phyloP scores from a whole-genome alignment of 2,329 filamentous ascomycete species.

The Pseudogymnoascus sp. region DNA sequence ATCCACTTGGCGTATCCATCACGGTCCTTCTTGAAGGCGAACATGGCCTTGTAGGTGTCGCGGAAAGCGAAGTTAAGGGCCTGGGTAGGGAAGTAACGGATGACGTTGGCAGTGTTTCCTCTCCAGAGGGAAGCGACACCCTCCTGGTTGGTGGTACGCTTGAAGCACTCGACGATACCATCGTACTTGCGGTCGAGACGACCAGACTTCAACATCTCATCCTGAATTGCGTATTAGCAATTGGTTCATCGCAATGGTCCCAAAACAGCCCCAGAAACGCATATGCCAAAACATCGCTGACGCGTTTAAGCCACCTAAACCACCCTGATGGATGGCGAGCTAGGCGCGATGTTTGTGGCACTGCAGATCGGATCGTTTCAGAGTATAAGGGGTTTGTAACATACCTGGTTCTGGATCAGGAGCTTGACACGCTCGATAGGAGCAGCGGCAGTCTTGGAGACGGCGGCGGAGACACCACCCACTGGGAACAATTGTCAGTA shows the following conservation, averaged over 20 bases:
- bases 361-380: constrained; percentile 3
- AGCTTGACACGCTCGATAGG: constrained; percentile 99
- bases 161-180: constrained; percentile 94
- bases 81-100: constrained; percentile 99
- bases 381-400: constrained; percentile 32
- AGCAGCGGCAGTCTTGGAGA: constrained; percentile 99
- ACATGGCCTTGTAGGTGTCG: constrained; percentile 99
- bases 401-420: constrained; percentile 99
- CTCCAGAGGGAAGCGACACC: constrained; percentile 95
- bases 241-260: neutral
- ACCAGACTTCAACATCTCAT: constrained; percentile 99
- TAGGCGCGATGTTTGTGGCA: neutral
- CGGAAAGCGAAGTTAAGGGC: constrained; percentile 99
- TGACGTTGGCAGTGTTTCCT: constrained; percentile 99
- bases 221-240: constrained; percentile 45
- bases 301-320: neutral
- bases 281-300: neutral
- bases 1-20: constrained; percentile 99
- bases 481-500: constrained; percentile 49
- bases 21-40: constrained; percentile 99
- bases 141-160: constrained; percentile 80
- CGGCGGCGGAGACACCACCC: constrained; percentile 99
- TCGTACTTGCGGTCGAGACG: constrained; percentile 97
- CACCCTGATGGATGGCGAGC: neutral
- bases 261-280: neutral